phyloP scores from a whole-genome alignment of 1,284 basidiomycete genomes.

The Kwoniella shivajii region DNA sequence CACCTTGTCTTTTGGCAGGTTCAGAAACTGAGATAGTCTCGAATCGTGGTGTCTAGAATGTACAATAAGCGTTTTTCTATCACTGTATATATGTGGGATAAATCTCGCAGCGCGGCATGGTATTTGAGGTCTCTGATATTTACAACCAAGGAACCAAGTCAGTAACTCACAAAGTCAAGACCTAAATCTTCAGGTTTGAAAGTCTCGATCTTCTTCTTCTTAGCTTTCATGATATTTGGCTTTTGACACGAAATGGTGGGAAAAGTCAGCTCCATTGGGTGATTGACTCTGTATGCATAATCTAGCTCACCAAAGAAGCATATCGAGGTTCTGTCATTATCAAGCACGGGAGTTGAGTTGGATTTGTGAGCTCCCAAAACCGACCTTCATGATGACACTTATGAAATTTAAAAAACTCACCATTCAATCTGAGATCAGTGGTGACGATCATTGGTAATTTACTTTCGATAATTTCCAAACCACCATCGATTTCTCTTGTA shows the following conservation, averaged over 20 bases:
- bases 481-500: conserved; percentile 93
- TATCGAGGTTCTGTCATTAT: conserved; percentile 79
- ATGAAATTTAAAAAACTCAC: conserved; percentile 14
- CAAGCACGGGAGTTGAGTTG: background rate
- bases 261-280: conserved; percentile 7
- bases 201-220: conserved; percentile 96
- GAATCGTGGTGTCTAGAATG: conserved; percentile 64
- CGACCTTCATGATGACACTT: no score
- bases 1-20: conserved; percentile 87
- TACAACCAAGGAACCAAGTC: background rate
- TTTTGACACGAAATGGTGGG: conserved; percentile 9
- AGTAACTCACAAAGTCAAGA: conserved; percentile 52
- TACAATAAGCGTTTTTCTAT: no score
- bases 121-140: no score
- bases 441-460: conserved; percentile 85
- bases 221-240: conserved; percentile 98
- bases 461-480: conserved; percentile 79
- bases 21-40: conserved; percentile 90
- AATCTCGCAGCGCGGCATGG: no score
- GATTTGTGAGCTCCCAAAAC: no score
- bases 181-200: conserved; percentile 77
- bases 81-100: no score
- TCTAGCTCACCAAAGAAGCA: conserved; percentile 66
- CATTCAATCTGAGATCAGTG: conserved; percentile 75
- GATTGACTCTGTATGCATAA: no score